Conservation (phyloP, 169 alveolate genomes). For the Eimeria maxima region DNA sequence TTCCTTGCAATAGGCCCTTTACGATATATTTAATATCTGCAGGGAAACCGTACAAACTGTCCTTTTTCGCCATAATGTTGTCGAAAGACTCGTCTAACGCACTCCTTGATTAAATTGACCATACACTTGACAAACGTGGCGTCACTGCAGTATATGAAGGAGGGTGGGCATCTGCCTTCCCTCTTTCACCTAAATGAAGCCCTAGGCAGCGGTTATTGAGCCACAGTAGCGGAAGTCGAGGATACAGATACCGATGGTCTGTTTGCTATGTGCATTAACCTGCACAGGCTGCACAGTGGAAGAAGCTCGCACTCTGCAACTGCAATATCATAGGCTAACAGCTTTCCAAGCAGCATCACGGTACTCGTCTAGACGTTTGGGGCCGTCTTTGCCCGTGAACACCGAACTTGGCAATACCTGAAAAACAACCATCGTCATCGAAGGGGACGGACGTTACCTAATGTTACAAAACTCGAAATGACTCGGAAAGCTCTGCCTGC, state of each 20-base stretch:
- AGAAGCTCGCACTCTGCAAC: background rate
- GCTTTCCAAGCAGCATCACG: background rate
- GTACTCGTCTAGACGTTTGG: too few species aligned
- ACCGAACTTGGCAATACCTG: background rate
- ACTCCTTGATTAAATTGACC: background rate
- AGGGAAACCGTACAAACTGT: background rate
- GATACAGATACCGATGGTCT: background rate
- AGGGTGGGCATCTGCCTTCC: background rate
- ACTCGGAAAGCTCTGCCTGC: too few species aligned
- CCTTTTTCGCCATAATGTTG: background rate
- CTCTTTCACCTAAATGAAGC: background rate
- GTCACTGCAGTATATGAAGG: background rate
- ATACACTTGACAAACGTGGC: background rate
- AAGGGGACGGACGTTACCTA: background rate
- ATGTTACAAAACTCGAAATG: background rate
- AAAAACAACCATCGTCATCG: background rate
- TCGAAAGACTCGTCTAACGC: background rate
- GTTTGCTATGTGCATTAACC: background rate
- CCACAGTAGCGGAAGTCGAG: background rate
- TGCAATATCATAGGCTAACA: background rate
- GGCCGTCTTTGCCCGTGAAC: background rate
- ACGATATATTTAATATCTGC: background rate
- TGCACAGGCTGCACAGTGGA: background rate
- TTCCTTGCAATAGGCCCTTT: background rate
- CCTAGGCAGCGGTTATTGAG: background rate